phyloP scores from a whole-genome alignment of 2,329 filamentous ascomycete genomes.

The Curvularia spicifera region DNA sequence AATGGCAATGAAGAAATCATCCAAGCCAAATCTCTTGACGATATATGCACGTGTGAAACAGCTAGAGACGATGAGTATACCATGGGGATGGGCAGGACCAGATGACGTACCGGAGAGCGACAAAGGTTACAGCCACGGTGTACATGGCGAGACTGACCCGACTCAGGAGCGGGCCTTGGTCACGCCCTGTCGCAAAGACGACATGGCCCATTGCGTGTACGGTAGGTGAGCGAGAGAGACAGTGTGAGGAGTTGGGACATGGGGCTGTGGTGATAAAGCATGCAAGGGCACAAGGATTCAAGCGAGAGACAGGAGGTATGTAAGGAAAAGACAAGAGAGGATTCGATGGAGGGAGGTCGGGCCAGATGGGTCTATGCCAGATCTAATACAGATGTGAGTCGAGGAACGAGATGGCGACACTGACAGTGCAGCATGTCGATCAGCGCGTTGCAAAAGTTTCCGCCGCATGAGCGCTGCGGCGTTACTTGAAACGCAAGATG shows the following conservation, averaged over 20 bases:
- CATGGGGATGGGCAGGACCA: background rate
- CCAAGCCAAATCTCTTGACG: slow-evolving; percentile 34
- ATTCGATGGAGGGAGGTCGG: slow-evolving; percentile 2
- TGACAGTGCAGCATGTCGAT: slow-evolving; percentile 12
- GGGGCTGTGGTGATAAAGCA: slow-evolving; percentile 9
- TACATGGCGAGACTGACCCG: slow-evolving; percentile 34
- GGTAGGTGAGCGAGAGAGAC: slow-evolving; percentile 10
- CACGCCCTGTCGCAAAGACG: slow-evolving; percentile 19
- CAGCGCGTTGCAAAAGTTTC: slow-evolving; percentile 10
- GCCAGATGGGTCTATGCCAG: slow-evolving; percentile 8
- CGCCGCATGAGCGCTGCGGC: slow-evolving; percentile 15
- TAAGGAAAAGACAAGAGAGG: slow-evolving; percentile 4
- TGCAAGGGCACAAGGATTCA: slow-evolving; percentile 2
- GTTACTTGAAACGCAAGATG: slow-evolving; percentile 15
- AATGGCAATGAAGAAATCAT: slow-evolving; percentile 38
- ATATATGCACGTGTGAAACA: slow-evolving; percentile 36
- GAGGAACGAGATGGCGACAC: slow-evolving; percentile 10
- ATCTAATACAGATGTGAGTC: slow-evolving; percentile 15
- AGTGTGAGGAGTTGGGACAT: slow-evolving; percentile 20
- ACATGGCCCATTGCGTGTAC: slow-evolving; percentile 29
- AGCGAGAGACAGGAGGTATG: slow-evolving; percentile 4
- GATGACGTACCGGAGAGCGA: slow-evolving; percentile 27
- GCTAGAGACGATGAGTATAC: slow-evolving; percentile 19
- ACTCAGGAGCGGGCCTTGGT: slow-evolving; percentile 32
- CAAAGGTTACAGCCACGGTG: slow-evolving; percentile 29